Evolutionary conservation across 1,284 basidiomycete genomes (phyloP), one percentile per base, ranked within the genome.

Genomic region (Trametes versicolor): DNA sequence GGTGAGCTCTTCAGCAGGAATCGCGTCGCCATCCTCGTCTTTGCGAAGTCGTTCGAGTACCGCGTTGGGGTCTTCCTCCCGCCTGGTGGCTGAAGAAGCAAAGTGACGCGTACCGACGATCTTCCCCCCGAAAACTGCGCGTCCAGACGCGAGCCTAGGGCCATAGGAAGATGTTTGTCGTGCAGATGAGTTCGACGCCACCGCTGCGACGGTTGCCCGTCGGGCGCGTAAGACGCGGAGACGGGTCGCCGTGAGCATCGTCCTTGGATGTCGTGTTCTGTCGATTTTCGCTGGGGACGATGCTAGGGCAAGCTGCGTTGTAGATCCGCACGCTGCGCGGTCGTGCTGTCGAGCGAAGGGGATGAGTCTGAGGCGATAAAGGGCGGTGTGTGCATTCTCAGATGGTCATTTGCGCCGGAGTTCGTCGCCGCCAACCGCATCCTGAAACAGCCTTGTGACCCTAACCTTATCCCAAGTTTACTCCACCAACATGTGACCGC

Each of bases 1-100:
- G 47, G 54, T 64, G 43, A 61, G 58, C 58, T 73, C 72, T 36
- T 74, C 70, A 6, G 72, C 69, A n/a, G 69, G 68, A n/a, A 70
- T 67, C 21, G 63, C 65, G 43, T 65, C 70, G 15, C 15, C n/a
- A 29, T 65, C 62, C 49, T 45, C 48, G 25, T 61, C 54, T 36
- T 52, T 36, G 32, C 17, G 21, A 2, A 59, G 41, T 12, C 45
- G 59, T 34, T 27, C 50, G 48, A 39, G 17, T 29, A 51, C 55
- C 51, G 27, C 60, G 21, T 21, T 41, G 2, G 62, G 1, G 9
- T 25, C 51, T 39, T 69, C 63, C 37, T 60, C 49, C 12, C 60
- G 60, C 34, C 55, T 54, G 41, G 8, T 10, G 19, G 63, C 54
- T 19, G 62, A 56, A 13, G 59, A 23, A 5, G 37, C 43, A 52